Base-by-base conservation (phyloP, 306 rosid genomes). In the Quercus ilex region DNA sequence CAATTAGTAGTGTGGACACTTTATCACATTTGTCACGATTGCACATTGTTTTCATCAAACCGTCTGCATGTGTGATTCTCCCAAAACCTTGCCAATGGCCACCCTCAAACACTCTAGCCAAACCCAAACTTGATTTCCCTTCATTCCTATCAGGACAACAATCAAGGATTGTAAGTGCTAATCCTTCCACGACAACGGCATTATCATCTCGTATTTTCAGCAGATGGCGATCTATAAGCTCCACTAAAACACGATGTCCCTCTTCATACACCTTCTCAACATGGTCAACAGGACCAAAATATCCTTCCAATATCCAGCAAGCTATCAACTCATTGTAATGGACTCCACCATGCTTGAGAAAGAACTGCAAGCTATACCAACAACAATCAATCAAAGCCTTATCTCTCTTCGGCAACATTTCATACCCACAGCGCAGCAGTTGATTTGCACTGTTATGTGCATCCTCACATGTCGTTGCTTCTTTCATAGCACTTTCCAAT, bases 301-400 rank as follows among this genome's bases (percentile, higher is more conserved):
- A 82, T 49, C 81, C 84, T 82, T 85, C 88, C 49, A 85, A 55
- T 75, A 82, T 82, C 89, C 89, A 86, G 60, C 70, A 79, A 14
- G 78, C 64, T 31, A 86, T 86, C 78, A 83, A 73, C 55, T 80
- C 86, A 31, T 80, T 79, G 84, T 80, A 80, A 80, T 80, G 86
- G 26, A 83, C 59, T 71, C 83, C 72, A 53, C 25, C 30, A 26
- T 74, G 69, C 13, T 38, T 55, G 60, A 43, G 1, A 35, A 86
- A 77, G 33, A 82, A 62, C 14, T 69, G 77, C 67, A 25, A 15
- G 70, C 80, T 38, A 59, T 79, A 82, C 84, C 84, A 73, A n/a
- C 55, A 79, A 74, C 86, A 86, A 51, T 77, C 65, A 1, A 26
- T 19, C 63, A 46, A 11, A 8, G 55, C 75, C 69, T 0, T 17